phyloP scores from a whole-genome alignment of 1,284 basidiomycete species.

The Stygiomarasmius scandens region DNA sequence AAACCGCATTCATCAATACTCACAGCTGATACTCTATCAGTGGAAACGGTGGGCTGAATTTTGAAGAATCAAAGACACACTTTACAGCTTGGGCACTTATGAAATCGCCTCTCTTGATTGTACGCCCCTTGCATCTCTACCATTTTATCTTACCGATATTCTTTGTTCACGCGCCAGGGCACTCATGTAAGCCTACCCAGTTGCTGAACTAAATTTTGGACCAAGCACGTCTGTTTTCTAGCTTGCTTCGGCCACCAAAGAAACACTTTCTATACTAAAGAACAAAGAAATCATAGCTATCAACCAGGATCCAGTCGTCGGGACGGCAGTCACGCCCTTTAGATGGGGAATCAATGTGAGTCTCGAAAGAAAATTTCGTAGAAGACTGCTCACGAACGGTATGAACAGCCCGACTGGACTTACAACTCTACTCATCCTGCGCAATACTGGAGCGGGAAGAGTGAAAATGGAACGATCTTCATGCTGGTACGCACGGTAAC shows the following conservation, averaged over 20 bases:
- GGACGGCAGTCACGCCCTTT: constrained; percentile 45
- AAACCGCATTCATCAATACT: no score
- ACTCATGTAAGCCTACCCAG: constrained; percentile 37
- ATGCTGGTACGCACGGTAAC: constrained; percentile 47
- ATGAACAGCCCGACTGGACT: constrained; percentile 51
- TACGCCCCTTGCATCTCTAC: neutral
- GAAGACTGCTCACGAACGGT: neutral
- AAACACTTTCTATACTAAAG: constrained; percentile 37
- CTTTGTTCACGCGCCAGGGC: constrained; percentile 11
- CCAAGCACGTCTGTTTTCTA: constrained; percentile 15
- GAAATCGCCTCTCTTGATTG: constrained; percentile 59
- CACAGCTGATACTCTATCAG: no score
- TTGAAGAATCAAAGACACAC: constrained; percentile 62
- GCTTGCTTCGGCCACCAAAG: constrained; percentile 37
- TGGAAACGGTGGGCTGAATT: constrained; percentile 61
- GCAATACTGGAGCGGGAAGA: constrained; percentile 56
- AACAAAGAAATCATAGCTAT: constrained; percentile 47
- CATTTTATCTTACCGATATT: neutral
- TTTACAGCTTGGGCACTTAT: constrained; percentile 69
- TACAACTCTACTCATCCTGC: constrained; percentile 48
- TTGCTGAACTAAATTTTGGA: neutral
- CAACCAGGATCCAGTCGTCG: constrained; percentile 46
- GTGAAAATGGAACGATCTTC: constrained; percentile 51
- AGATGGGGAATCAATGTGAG: constrained; percentile 52
- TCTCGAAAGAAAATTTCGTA: constrained; percentile 1